Base-by-base conservation (phyloP, 2,329 filamentous ascomycete species). In the Didymella lethalis region DNA sequence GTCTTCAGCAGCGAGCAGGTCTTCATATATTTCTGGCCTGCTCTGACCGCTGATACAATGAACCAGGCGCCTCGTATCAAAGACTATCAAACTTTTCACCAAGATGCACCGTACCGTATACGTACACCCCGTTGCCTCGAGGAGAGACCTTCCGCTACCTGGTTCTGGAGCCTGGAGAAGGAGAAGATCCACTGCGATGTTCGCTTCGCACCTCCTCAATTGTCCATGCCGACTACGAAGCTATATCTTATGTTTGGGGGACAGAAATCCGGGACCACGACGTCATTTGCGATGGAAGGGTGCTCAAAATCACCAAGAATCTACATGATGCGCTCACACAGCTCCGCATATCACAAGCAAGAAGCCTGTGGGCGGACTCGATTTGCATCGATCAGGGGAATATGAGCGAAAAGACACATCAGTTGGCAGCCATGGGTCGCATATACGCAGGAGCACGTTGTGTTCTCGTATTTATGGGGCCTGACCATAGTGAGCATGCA, bases 231-330 rank as follows among this genome's bases (percentile, higher is more conserved):
- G 23, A 16, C 3, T n/a, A 28, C 25, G 48, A 43, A 25, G 36
- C 48, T 8, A 25, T 51, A 7, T 51, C 48, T 3, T 51, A 51
- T 43, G 48, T 43, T 0, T 51, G 48, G 48, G 48, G 48, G 1
- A 50, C 34, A 2, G 36, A 31, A 23, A 6, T 25, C 12, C 11
- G 31, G 5, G 31, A 48, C 14, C 47, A 49, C 23, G 34, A 31
- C 14, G 31, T 54, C 20, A 11, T 26, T 4, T 48, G 46, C 20
- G 31, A 48, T 20, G 31, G 20, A 2, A 5, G 14, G 1, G 10
- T 26, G 20, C 14, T 48, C 18, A 26, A 23, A 4, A 38, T 48
- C 25, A 48, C 31, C 10, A 25, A 12, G 5, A 38, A 28, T 12
- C 4, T 48, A 0, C 34, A 36, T 10, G 20, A n/a, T 20, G 46